Percentiles rank a stretch among this genome's conserved stretches.
Conservation (phyloP, 805 yeast genomes). For the Saturnispora bothae region DNA sequence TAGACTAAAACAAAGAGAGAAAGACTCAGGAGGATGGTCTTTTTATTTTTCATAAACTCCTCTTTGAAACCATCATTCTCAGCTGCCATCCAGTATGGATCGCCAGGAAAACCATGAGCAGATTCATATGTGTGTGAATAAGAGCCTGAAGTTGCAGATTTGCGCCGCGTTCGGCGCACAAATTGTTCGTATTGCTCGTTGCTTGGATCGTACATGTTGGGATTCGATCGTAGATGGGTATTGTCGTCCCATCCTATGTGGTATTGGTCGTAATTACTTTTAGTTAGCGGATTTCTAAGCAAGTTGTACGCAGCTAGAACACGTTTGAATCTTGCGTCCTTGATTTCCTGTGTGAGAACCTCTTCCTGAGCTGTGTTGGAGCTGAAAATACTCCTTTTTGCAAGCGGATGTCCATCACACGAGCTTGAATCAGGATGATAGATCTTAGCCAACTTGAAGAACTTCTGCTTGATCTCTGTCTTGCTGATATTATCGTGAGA, state of each 20-base stretch:
- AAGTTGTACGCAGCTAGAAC: slow-evolving; percentile 51
- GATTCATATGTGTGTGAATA: slow-evolving; percentile 12
- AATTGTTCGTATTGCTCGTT: slow-evolving; percentile 11
- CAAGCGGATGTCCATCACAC: slow-evolving; percentile 16
- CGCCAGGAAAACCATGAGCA: slow-evolving; percentile 21
- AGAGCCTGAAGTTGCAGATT: slow-evolving; percentile 26
- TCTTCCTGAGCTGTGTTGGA: background rate
- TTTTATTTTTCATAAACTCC: slow-evolving; percentile 21
- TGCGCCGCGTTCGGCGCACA: slow-evolving; percentile 2
- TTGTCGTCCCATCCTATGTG: slow-evolving; percentile 36
- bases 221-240: slow-evolving; percentile 14
- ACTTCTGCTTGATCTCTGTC: slow-evolving; percentile 35
- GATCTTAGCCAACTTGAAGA: slow-evolving; percentile 53
- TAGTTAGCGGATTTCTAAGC: slow-evolving; percentile 34
- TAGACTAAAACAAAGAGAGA: slow-evolving; percentile 21
- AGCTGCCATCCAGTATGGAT: slow-evolving; percentile 19
- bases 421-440: slow-evolving; percentile 66
- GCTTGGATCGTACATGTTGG: slow-evolving; percentile 16
- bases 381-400: slow-evolving; percentile 8
- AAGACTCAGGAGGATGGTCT: slow-evolving; percentile 20
- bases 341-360: slow-evolving; percentile 15
- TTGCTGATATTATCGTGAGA: slow-evolving; percentile 27
- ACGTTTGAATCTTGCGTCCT: slow-evolving; percentile 41
- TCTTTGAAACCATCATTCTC: slow-evolving; percentile 21
- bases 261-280: slow-evolving; percentile 36